Conservation (phyloP, 495 filamentous ascomycete genomes). For the Hypoxylon intermedium region DNA sequence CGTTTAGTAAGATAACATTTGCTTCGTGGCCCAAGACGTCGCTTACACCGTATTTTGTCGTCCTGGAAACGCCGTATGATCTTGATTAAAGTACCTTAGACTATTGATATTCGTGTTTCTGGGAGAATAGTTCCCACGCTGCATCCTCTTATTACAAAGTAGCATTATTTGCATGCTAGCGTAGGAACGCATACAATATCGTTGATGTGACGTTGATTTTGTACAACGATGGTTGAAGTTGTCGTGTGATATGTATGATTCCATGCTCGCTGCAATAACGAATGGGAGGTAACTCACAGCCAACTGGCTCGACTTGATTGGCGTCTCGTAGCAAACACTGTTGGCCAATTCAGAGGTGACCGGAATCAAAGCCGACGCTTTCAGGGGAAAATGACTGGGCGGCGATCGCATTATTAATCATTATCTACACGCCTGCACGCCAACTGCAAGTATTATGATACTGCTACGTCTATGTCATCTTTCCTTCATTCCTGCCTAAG, state of each 20-base stretch:
- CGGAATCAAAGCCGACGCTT: conserved; percentile 1
- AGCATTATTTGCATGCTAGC: background rate
- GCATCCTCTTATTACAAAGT: background rate
- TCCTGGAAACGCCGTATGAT: background rate
- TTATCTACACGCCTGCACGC: too few species aligned
- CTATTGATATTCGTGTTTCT: conserved; percentile 4
- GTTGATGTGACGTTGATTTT: background rate
- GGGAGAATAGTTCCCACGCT: background rate
- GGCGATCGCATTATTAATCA: background rate
- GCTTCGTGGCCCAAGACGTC: background rate
- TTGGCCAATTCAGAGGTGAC: background rate
- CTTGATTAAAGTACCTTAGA: conserved; percentile 7
- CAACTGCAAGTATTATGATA: too few species aligned
- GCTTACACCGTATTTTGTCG: background rate
- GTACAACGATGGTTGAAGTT: conserved; percentile 8
- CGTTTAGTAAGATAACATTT: conserved; percentile 8
- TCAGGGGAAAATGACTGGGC: background rate
- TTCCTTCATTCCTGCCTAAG: background rate
- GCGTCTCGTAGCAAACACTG: background rate
- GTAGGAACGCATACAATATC: conserved; percentile 1
- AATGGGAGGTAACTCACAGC: background rate
- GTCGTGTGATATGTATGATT: conserved; percentile 3
- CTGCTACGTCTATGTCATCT: background rate
- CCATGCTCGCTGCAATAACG: background rate
- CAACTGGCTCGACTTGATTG: conserved; percentile 1